Evolutionary conservation across 441 rosid species (phyloP), one percentile per base, ranked within the genome.

Genomic region (Erodium texanum): DNA sequence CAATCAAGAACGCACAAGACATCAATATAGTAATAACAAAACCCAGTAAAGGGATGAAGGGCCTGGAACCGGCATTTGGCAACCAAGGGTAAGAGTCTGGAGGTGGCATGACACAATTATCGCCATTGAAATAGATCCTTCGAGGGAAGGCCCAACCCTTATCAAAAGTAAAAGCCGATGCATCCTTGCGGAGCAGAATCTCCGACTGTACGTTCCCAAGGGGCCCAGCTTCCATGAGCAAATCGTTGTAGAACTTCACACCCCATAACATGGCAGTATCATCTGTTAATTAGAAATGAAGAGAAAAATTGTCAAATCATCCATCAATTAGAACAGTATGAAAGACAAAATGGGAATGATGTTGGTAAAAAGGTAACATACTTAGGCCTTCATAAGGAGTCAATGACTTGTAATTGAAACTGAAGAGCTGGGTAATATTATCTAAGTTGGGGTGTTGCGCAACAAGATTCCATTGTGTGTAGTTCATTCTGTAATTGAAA

Each of bases 81-180:
- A 86, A 75, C 85, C 91, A 91, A 29, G 99, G 99, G 75, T 93
- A 93, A 67, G 88, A 74, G 70, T 91, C 99, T 19, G 99, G 99
- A 63, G 94, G 86, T 34, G 97, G 98, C 98, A 93, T 90, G 24
- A 93, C 98, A 58, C 98, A 93, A 23, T 90, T 87, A 65, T 93
- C 97, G 8, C 98, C 97, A 41, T 93, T 93, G 65, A 90, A 93
- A 75, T 90, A 90, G 67, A 90, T 84, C 76, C 98, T 76, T n/a
- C 95, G 79, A 18, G 98, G 97, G 75, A 90, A 93, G 34, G 94
- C 98, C 98, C 98, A 90, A 62, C 98, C 98, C 81, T 90, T 90
- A 15, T 90, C 96, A 16, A 90, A 91, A n/a, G 97, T 87, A 68
- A 93, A 93, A 34, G 96, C 86, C 59, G 95, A 78, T 64, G 68